Base-by-base conservation (phyloP, 2,329 filamentous ascomycete genomes). In the Nemania bipapillata region DNA sequence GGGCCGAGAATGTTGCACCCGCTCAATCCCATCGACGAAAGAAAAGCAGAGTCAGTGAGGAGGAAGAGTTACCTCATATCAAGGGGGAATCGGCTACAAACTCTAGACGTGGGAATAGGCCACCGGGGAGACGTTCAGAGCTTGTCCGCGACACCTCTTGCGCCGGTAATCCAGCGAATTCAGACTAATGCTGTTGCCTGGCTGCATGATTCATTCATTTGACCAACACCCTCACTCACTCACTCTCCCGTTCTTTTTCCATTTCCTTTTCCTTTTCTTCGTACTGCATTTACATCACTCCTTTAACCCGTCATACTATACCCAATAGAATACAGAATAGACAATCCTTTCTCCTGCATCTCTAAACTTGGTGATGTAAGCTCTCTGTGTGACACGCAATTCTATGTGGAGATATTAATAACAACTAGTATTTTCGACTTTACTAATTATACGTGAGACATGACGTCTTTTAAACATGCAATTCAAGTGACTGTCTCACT, bases 1-100 rank as follows among this genome's bases (percentile, higher is more conserved):
- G 17, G 8, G 50, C 63, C 17, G 32, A 37, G 24, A 26, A 50
- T 22, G n/a, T 20, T 20, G 24, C 24, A 32, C 42, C 56, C 20
- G n/a, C 4, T 24, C 42, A 24, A 20, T 32, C 63, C 1, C 60
- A 53, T n/a, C 53, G 20, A 37, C 62, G 37, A 42, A 70, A 70
- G 50, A 63, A 35, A 58, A 61, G 22, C 28, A 69, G 17, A 54
- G 15, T 32, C n/a, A n/a, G n/a, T 5, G 32, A n/a, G 17, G 55
- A 20, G 22, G 58, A 35, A 17, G 6, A 32, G 47, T 17, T 45
- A 7, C 42, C 50, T n/a, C 40, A 26, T n/a, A 7, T 5, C 2
- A 50, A 17, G 26, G n/a, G 37, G 4, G 45, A 50, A n/a, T 6
- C 20, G 6, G 11, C 22, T 11, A 42, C 20, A 8, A 28, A 37